These are phyloP conservation scores for Lachnellula cervina DNA, from an alignment of 2,329 filamentous ascomycete genomes.

Conservation along the genomic window DNA sequence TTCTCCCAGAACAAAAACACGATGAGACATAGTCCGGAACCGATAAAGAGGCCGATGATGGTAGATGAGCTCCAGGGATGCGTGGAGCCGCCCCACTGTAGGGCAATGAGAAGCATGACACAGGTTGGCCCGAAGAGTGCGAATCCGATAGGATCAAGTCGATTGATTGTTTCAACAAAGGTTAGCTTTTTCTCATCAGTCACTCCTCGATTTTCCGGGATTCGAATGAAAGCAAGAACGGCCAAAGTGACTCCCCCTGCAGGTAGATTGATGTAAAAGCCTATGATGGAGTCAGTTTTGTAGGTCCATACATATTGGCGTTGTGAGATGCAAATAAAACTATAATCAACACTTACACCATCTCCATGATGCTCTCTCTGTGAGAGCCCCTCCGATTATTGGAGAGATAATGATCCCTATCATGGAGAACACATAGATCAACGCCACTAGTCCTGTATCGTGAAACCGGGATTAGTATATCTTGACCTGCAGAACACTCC, in stretches of 20 bases:
- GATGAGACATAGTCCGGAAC: conserved; percentile 7
- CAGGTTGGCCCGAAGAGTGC: conserved; percentile 29
- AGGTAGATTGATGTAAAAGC: background rate
- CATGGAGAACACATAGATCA: background rate
- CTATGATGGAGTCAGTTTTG: too few species aligned
- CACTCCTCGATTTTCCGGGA: background rate
- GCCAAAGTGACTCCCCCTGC: background rate
- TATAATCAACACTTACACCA: conserved; percentile 19
- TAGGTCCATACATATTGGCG: too few species aligned
- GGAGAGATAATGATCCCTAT: conserved; percentile 19
- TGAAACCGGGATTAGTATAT: background rate
- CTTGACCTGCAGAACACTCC: background rate
- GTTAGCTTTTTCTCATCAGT: background rate
- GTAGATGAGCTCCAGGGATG: conserved; percentile 26
- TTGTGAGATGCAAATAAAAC: too few species aligned
- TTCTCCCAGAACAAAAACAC: conserved; percentile 22
- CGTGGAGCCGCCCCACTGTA: conserved; percentile 30
- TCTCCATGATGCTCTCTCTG: conserved; percentile 27
- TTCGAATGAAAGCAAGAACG: background rate
- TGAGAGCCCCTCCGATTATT: conserved; percentile 31
- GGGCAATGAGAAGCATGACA: conserved; percentile 31
- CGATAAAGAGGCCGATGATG: conserved; percentile 22
- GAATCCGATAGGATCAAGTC: conserved; percentile 30
- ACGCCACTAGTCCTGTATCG: background rate
- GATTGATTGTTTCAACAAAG: conserved; percentile 2